phyloP scores from a whole-genome alignment of 2,329 filamentous ascomycete genomes.

The Thyridium curvatum region DNA sequence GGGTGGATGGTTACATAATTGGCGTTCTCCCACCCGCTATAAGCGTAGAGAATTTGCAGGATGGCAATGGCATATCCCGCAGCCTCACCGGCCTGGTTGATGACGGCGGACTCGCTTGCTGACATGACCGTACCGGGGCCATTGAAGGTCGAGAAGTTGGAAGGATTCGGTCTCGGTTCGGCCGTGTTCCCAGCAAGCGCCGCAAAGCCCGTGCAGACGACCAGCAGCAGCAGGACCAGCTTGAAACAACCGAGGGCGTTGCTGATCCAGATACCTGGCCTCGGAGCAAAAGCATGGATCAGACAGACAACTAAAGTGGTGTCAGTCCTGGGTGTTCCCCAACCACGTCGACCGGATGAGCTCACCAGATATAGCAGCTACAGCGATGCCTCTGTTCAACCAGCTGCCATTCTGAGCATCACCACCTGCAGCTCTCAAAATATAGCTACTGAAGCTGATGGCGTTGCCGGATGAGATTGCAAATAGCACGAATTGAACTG shows the following conservation, averaged over 20 bases:
- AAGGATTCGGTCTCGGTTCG: constrained; percentile 5
- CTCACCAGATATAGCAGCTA: constrained; percentile 20
- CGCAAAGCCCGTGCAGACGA: constrained; percentile 23
- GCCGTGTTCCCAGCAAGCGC: constrained; percentile 18
- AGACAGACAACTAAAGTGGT: constrained; percentile 19
- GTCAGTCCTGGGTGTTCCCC: neutral
- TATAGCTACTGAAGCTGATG: constrained; percentile 23
- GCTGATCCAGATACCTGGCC: constrained; percentile 25
- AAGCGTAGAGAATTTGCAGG: constrained; percentile 27
- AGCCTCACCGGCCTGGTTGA: constrained; percentile 4
- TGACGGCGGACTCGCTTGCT: no score
- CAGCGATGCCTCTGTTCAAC: constrained; percentile 23
- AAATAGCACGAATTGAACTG: constrained; percentile 26
- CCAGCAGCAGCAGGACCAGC: constrained; percentile 20
- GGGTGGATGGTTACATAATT: constrained; percentile 19
- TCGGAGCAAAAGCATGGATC: constrained; percentile 25
- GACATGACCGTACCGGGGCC: constrained; percentile 9
- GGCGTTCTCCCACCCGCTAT: constrained; percentile 31
- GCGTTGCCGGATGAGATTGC: constrained; percentile 26
- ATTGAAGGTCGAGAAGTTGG: constrained; percentile 17
- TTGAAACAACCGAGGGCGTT: constrained; percentile 28
- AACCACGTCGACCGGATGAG: neutral
- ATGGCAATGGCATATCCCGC: constrained; percentile 23
- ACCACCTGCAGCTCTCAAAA: constrained; percentile 18
- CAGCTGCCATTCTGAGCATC: constrained; percentile 17